Base-by-base conservation (phyloP, 495 filamentous ascomycete genomes). In the Hypoxylon fragiforme region DNA sequence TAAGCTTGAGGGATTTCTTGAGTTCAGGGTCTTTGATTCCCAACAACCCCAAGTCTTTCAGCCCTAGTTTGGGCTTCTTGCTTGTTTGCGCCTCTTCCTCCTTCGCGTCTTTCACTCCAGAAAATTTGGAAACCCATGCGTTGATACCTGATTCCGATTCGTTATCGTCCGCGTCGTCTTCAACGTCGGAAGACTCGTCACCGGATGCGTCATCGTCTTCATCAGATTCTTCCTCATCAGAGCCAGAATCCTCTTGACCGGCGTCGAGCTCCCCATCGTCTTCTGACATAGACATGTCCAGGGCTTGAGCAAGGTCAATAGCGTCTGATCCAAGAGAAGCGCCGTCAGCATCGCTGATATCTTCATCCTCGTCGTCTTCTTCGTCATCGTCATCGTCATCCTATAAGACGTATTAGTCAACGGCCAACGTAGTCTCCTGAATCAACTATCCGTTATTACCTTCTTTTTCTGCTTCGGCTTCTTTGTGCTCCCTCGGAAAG, bases 221-320 rank as follows among this genome's bases (percentile, higher is more conserved):
- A 3, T 64, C 65, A 7, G 57, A 56, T 47, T 77, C 84, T 16
- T 82, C n/a, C n/a, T n/a, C n/a, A n/a, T n/a, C 81, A 9, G 72
- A 75, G 8, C 60, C 74, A 19, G 66, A 68, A 9, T 68, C 70
- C 13, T 63, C 62, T 30, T 67, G 66, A 11, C 55, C 67, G 34
- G 65, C 63, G n/a, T 54, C 72, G 45, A 44, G 66, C 47, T 73
- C 72, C 15, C 71, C 73, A 43, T 80, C 77, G 26, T 70, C 70
- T 24, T 73, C 69, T 34, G 66, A 79, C 19, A 77, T 60, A 3
- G 65, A 87, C 70, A 87, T 84, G 72, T 96, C 91, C 50, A 95
- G 79, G 62, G 87, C 87, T 36, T 83, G 85, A 3, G 88, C 85
- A 34, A 96, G 79, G 73, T 96, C 91, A 45, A 96, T 84, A 13